A percentile compares a stretch with the other conserved stretches of the same genome.
Evolutionary conservation across 163 green algal species (phyloP).

Genomic region (Scenedesmus sp.): DNA sequence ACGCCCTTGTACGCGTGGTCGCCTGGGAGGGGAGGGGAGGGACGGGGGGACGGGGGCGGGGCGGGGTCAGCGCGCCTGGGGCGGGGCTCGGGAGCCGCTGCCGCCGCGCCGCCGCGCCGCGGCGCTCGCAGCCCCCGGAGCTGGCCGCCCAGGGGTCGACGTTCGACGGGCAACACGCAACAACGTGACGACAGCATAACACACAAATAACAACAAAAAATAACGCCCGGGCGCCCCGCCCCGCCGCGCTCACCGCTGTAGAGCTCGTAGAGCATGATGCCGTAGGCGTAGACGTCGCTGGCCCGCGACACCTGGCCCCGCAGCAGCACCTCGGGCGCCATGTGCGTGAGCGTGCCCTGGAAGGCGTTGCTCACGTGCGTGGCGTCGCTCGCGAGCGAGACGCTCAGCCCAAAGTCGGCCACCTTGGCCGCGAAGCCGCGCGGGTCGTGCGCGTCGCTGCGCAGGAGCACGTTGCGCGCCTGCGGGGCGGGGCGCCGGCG

Average conservation of each 20-base stretch:
- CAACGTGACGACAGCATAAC: background rate
- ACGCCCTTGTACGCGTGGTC: slow-evolving; percentile 30
- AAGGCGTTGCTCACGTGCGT: slow-evolving; percentile 49
- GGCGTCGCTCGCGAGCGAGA: slow-evolving; percentile 30
- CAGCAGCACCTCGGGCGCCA: slow-evolving; percentile 66
- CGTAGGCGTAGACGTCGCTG: slow-evolving; percentile 69
- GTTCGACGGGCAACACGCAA: background rate
- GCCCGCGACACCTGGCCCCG: slow-evolving; percentile 47
- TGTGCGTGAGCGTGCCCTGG: slow-evolving; percentile 68
- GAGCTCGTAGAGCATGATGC: slow-evolving; percentile 64
- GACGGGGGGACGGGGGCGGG: too few species aligned
- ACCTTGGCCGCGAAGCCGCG: slow-evolving; percentile 46
- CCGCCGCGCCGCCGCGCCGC: too few species aligned
- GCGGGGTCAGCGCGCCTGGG: too few species aligned
- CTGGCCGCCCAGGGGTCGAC: background rate
- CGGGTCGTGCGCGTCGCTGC: slow-evolving; percentile 2
- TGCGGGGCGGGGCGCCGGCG: too few species aligned
- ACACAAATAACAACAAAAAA: slow-evolving; percentile 4
- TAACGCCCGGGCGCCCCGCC: too few species aligned
- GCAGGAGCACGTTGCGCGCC: slow-evolving; percentile 63
- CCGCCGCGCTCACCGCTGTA: background rate
- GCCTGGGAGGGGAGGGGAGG: too few species aligned
- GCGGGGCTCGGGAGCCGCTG: too few species aligned
- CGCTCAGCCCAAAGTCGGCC: slow-evolving; percentile 50
- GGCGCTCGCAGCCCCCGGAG: too few species aligned